Evolutionary conservation across 2,329 filamentous ascomycete species (phyloP).

Genomic region (Phyllosticta citrichinensis): DNA sequence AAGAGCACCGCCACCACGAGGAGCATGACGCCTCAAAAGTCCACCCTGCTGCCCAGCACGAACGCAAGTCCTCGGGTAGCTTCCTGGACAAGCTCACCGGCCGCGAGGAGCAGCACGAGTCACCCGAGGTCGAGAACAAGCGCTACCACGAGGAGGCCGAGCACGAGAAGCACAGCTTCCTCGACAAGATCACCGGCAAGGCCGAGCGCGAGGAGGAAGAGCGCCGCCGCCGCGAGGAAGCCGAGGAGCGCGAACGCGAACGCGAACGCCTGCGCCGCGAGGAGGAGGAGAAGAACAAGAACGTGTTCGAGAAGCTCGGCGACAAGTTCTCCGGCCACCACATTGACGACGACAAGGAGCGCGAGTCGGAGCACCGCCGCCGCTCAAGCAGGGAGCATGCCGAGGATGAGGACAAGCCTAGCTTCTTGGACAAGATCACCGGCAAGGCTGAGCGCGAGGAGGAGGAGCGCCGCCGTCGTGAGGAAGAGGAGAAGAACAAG

Average conservation of each 20-base stretch:
- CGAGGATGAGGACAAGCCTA: conserved; percentile 3
- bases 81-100: conserved; percentile 9
- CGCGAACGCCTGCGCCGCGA: conserved; percentile 1
- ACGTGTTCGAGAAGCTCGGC: conserved; percentile 5
- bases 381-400: background rate
- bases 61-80: conserved; percentile 3
- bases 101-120: conserved; percentile 3
- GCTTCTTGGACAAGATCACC: conserved; percentile 9
- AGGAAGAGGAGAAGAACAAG: conserved; percentile 7
- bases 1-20: conserved; percentile 1
- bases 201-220: conserved; percentile 7
- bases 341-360: conserved; percentile 3
- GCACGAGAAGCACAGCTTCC: conserved; percentile 9
- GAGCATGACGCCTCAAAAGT: conserved; percentile 2
- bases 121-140: conserved; percentile 8
- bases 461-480: background rate
- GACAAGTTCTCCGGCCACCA: background rate
- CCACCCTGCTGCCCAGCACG: conserved; percentile 9
- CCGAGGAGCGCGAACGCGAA: conserved; percentile 3
- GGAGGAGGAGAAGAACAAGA: conserved; percentile 2
- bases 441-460: conserved; percentile 7
- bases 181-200: conserved; percentile 9
- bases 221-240: conserved; percentile 1
- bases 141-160: conserved; percentile 6
- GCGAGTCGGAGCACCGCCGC: background rate